Percentiles rank a stretch among this genome's conserved stretches.
Evolutionary conservation across 768 basidiomycete genomes (phyloP).

Genomic region (Mrakia gelida): DNA sequence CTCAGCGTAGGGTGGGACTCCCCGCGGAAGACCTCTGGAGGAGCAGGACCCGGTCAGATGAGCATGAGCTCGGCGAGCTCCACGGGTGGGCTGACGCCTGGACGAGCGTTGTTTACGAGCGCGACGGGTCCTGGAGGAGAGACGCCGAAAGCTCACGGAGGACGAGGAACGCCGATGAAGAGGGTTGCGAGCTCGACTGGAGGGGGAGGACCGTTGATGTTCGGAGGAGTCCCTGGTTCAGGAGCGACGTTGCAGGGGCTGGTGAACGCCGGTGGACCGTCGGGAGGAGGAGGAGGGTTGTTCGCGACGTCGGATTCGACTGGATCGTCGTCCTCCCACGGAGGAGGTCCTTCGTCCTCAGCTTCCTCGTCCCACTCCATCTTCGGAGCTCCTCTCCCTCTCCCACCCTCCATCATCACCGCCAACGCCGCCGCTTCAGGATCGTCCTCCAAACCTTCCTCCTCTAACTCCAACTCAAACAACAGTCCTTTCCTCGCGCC

Average conservation of each 20-base stretch:
- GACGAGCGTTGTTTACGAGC: slow-evolving; percentile 1
- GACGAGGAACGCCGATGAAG: background rate
- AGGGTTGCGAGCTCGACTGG: background rate
- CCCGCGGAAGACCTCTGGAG: background rate
- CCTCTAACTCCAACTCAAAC: background rate
- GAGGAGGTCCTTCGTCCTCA: background rate
- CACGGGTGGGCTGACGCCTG: background rate
- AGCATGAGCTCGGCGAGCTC: slow-evolving; percentile 21
- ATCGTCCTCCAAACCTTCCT: background rate
- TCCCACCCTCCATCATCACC: slow-evolving; percentile 3
- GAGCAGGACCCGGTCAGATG: background rate
- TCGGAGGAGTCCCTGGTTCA: background rate
- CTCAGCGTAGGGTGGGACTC: slow-evolving; percentile 8
- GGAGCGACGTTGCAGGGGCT: slow-evolving; percentile 8
- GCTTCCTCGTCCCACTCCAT: background rate
- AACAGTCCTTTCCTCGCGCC: background rate
- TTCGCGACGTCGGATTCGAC: background rate
- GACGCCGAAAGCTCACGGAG: slow-evolving; percentile 3
- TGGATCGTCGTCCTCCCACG: background rate
- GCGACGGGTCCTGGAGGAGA: slow-evolving; percentile 15
- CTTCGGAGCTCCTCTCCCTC: slow-evolving; percentile 13
- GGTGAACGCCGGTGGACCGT: background rate
- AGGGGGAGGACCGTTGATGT: background rate
- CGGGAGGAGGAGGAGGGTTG: background rate
- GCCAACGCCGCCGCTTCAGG: background rate